These are phyloP conservation scores for Starmerella riodocensis DNA, from an alignment of 805 yeast genomes.

Conservation along the genomic window DNA sequence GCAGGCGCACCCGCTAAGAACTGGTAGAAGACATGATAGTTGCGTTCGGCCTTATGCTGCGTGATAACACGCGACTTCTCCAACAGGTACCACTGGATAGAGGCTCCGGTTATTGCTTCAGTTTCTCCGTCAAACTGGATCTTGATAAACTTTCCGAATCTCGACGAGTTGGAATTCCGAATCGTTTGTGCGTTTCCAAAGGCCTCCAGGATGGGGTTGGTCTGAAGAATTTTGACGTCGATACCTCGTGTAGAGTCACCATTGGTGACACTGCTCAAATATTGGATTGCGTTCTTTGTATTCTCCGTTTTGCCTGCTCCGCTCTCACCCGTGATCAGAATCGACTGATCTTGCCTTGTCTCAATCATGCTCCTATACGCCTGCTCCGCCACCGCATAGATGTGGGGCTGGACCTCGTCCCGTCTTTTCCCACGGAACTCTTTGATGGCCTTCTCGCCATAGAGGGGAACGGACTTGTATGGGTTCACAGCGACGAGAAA, in stretches of 20 bases:
- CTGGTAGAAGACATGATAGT: conserved; percentile 89
- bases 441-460: conserved; percentile 44
- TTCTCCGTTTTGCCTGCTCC: conserved; percentile 99
- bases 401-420: conserved; percentile 61
- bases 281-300: conserved; percentile 87
- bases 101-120: conserved; percentile 71
- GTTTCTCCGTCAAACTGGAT: conserved; percentile 49
- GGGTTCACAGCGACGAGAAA: conserved; percentile 94
- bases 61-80: conserved; percentile 86
- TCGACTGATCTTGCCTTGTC: conserved; percentile 68
- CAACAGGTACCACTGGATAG: conserved; percentile 83
- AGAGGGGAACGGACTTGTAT: conserved; percentile 60
- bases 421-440: conserved; percentile 39
- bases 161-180: conserved; percentile 82
- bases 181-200: conserved; percentile 97
- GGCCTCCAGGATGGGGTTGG: conserved; percentile 89
- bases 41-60: conserved; percentile 67
- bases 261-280: conserved; percentile 59
- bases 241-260: conserved; percentile 28
- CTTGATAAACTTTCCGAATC: conserved; percentile 92
- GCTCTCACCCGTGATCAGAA: conserved; percentile 94
- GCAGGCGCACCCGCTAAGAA: conserved; percentile 51
- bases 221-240: conserved; percentile 76
- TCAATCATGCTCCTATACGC: conserved; percentile 65
- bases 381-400: conserved; percentile 76